Evolutionary conservation across 2,329 filamentous ascomycete species (phyloP).

Genomic region (Chaetomium sp.): DNA sequence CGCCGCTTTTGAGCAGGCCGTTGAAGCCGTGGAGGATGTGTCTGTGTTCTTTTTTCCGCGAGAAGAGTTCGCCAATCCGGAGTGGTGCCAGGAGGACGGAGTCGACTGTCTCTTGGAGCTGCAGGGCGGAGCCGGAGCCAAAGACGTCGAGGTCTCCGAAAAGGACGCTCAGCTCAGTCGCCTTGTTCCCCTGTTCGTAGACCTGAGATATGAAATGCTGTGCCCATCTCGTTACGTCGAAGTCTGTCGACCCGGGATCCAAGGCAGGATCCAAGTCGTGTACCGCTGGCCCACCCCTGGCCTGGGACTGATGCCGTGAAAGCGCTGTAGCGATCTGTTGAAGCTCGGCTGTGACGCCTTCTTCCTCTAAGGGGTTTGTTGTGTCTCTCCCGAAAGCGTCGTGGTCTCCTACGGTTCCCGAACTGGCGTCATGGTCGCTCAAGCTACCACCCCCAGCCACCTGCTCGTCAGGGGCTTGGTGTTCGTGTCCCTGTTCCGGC

Average conservation of each 20-base stretch:
- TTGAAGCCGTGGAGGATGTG: conserved; percentile 67
- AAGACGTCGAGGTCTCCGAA: conserved; percentile 68
- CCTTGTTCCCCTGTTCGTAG: conserved; percentile 57
- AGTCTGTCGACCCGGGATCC: conserved; percentile 44
- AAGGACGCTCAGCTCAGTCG: conserved; percentile 59
- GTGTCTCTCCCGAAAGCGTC: conserved; percentile 4
- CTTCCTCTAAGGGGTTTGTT: conserved; percentile 28
- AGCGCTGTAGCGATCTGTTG: conserved; percentile 46
- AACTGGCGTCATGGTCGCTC: conserved; percentile 2
- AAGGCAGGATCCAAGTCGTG: conserved; percentile 38
- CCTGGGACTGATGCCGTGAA: conserved; percentile 38
- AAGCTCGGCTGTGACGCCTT: conserved; percentile 43
- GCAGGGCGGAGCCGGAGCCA: conserved; percentile 66
- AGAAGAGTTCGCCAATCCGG: conserved; percentile 58
- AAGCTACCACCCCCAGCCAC: neutral
- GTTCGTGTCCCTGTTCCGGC: neutral
- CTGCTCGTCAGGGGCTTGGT: neutral
- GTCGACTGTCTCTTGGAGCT: conserved; percentile 68
- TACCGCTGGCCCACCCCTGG: neutral
- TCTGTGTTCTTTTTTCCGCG: conserved; percentile 50
- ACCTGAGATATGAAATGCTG: conserved; percentile 46
- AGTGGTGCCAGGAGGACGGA: conserved; percentile 61
- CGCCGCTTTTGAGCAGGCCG: conserved; percentile 63
- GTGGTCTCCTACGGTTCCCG: conserved; percentile 10
- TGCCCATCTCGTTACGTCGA: conserved; percentile 49